A percentile compares a stretch with the other conserved stretches of the same genome.
phyloP scores from a whole-genome alignment of 176 grass and related monocot genomes.

The Ensete ventricosum region DNA sequence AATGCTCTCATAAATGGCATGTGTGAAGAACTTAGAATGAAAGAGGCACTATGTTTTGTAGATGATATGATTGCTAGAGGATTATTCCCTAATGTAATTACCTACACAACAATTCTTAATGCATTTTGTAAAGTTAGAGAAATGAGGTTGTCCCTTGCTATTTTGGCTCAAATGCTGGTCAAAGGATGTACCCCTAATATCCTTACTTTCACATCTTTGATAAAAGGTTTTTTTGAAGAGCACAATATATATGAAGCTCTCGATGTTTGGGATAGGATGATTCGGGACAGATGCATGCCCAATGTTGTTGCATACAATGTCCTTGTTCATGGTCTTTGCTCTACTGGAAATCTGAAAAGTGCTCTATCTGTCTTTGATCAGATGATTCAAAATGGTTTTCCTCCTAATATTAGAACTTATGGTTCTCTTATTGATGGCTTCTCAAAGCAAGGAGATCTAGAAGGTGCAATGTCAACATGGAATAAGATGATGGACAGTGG shows the following conservation, averaged over 20 bases:
- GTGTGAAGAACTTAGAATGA: slow-evolving; percentile 37
- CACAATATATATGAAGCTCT: slow-evolving; percentile 42
- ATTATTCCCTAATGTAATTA: slow-evolving; percentile 41
- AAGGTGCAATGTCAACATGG: slow-evolving; percentile 62
- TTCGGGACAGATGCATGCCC: slow-evolving; percentile 43
- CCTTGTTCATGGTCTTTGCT: slow-evolving; percentile 62
- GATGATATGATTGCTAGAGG: slow-evolving; percentile 45
- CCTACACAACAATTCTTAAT: slow-evolving; percentile 52
- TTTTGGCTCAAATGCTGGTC: slow-evolving; percentile 70
- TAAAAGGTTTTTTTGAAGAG: slow-evolving; percentile 44
- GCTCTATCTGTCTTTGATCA: slow-evolving; percentile 34
- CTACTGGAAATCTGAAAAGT: slow-evolving; percentile 28
- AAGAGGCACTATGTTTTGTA: slow-evolving; percentile 36
- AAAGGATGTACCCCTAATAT: slow-evolving; percentile 56
- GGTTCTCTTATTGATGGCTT: slow-evolving; percentile 58
- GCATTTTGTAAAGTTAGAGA: slow-evolving; percentile 40
- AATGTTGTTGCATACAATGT: slow-evolving; percentile 63
- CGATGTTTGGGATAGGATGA: slow-evolving; percentile 63
- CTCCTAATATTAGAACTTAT: slow-evolving; percentile 58
- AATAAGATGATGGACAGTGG: slow-evolving; percentile 44
- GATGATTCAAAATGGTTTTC: slow-evolving; percentile 41
- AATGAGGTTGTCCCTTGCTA: slow-evolving; percentile 33
- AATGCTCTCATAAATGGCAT: slow-evolving; percentile 45
- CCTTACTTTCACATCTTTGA: slow-evolving; percentile 39
- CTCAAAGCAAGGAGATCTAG: slow-evolving; percentile 53